Evolutionary conservation across 345 rosid species (phyloP).

Genomic region (Kernera saxatilis): DNA sequence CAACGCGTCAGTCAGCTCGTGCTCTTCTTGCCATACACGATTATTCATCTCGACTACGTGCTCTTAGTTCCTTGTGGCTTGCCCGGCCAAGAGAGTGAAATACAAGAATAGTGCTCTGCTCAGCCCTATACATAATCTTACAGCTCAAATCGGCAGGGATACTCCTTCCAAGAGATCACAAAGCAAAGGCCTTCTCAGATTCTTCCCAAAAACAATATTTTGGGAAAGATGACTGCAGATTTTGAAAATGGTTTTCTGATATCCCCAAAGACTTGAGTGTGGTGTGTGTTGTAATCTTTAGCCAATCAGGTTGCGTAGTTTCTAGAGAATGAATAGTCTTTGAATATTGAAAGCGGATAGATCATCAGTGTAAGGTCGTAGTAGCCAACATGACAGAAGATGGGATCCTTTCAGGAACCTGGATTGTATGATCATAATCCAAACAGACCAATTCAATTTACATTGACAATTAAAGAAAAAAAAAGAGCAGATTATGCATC

Average conservation of each 20-base stretch:
- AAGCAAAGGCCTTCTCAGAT: conserved; percentile 16
- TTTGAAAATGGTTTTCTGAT: conserved; percentile 3
- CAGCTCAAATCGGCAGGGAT: conserved; percentile 13
- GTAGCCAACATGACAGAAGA: conserved; percentile 21
- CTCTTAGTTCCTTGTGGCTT: conserved; percentile 98
- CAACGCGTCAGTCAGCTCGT: conserved; percentile 92
- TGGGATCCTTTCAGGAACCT: conserved; percentile 12
- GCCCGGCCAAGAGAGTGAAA: conserved; percentile 90
- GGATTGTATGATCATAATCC: background rate
- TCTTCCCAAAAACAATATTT: conserved; percentile 22
- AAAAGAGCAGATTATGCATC: background rate
- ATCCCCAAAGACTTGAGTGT: conserved; percentile 14
- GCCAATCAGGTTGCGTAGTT: conserved; percentile 22
- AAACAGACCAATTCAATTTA: conserved; percentile 18
- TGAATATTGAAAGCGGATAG: conserved; percentile 21
- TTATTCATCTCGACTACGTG: conserved; percentile 82
- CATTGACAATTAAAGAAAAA: background rate
- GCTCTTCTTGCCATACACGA: conserved; percentile 93
- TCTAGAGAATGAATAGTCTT: conserved; percentile 19
- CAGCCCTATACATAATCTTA: conserved; percentile 6
- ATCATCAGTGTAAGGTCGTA: conserved; percentile 19
- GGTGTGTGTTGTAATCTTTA: conserved; percentile 28
- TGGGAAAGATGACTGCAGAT: conserved; percentile 17
- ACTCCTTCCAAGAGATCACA: conserved; percentile 20
- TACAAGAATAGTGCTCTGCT: background rate